Evolutionary conservation across 495 filamentous ascomycete species (phyloP).

Genomic region (Geoglossum glabrum): DNA sequence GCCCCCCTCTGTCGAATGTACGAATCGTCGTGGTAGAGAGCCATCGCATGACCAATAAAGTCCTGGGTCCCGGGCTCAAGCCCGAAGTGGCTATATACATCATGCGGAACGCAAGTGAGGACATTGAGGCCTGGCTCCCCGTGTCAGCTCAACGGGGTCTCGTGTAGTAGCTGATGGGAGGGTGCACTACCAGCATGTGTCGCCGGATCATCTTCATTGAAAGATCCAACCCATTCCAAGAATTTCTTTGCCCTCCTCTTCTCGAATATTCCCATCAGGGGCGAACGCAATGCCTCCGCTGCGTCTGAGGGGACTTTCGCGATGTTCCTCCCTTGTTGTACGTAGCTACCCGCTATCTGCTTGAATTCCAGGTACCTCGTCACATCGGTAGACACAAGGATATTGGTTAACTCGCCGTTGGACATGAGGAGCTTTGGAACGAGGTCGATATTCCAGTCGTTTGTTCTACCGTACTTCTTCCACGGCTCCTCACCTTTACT

Average conservation of each 20-base stretch:
- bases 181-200: conserved; percentile 62
- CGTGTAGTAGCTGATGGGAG: conserved; percentile 8
- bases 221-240: conserved; percentile 88
- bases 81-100: conserved; percentile 93
- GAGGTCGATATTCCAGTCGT: conserved; percentile 99
- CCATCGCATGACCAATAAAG: conserved; percentile 97
- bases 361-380: conserved; percentile 96
- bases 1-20: conserved; percentile 55
- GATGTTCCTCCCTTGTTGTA: conserved; percentile 76
- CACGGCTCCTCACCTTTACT: conserved; percentile 69
- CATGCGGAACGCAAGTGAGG: conserved; percentile 65
- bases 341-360: conserved; percentile 94
- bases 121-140: conserved; percentile 53
- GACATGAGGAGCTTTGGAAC: conserved; percentile 98
- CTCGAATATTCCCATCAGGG: conserved; percentile 92
- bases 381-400: conserved; percentile 88
- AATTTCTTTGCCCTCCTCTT: conserved; percentile 94
- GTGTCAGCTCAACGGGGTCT: background rate
- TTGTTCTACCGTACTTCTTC: conserved; percentile 88
- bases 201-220: conserved; percentile 61
- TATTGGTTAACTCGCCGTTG: conserved; percentile 94
- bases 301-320: conserved; percentile 95
- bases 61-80: conserved; percentile 83
- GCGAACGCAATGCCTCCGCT: conserved; percentile 72
- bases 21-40: conserved; percentile 71